Base-by-base conservation (phyloP, 306 rosid species). In the Inga laurina region DNA sequence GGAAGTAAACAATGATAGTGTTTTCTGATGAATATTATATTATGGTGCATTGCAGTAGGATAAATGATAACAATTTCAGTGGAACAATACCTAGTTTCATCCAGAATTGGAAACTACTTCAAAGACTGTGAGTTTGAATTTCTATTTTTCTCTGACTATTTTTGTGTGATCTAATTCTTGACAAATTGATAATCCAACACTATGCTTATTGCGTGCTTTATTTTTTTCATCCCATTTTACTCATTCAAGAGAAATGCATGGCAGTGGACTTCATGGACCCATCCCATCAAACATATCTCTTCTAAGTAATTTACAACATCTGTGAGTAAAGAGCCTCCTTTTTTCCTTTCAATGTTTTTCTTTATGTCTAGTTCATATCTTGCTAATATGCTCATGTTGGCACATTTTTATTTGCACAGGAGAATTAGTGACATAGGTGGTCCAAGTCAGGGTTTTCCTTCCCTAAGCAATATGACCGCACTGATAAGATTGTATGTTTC, bases 191-290 rank as follows among this genome's bases (percentile, higher is more conserved):
- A 52, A 65, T 56, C 16, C 71, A 34, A 30, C 35, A 37, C 77
- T 79, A 35, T 45, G 24, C 45, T 73, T 84, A 72, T 44, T 74
- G 78, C 70, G 32, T 77, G 41, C 67, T 71, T 56, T 24, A 48
- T 22, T 22, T 88, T 86, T 79, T 66, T 32, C 35, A 85, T 59
- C 56, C 46, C 13, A 83, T 79, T 77, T 71, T 82, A 57, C 77
- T 71, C 39, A 75, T 52, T 89, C 86, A 51, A 95, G 98, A 89
- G 93, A 93, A 79, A 88, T 95, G 86, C 92, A 86, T 84, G 98
- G 88, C 43, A 93, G 96, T 88, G 98, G 98, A 90, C 90, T 95
- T 81, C 87, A 86, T 79, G 98, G 98, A 80, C 94, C 96, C 66
- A 92, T 92, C 82, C 97, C 98, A 7, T 81, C 90, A 71, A 86